Evolutionary conservation across 2,329 filamentous ascomycete genomes (phyloP).

Genomic region (Teratosphaeria viscida): DNA sequence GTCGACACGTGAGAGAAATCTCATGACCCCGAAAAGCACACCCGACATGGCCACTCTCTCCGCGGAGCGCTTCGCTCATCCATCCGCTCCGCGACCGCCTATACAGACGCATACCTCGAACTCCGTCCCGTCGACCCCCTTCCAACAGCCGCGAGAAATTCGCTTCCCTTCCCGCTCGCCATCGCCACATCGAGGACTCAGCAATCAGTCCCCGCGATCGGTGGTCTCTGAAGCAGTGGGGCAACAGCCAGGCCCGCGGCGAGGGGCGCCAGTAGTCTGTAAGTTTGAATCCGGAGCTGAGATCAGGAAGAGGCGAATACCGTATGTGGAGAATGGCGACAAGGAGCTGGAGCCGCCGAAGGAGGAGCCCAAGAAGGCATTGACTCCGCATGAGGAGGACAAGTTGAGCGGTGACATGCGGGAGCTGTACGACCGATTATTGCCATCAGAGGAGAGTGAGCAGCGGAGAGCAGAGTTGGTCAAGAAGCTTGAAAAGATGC

Average conservation of each 20-base stretch:
- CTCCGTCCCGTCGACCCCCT: conserved; percentile 87
- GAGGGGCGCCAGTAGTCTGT: conserved; percentile 56
- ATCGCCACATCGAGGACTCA: conserved; percentile 62
- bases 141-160: conserved; percentile 76
- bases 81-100: conserved; percentile 16
- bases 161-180: conserved; percentile 69
- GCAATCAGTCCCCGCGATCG: conserved; percentile 78
- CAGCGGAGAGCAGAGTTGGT: conserved; percentile 64
- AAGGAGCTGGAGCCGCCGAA: conserved; percentile 63
- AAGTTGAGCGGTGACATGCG: conserved; percentile 74
- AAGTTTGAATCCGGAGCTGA: conserved; percentile 82
- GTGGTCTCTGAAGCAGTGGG: conserved; percentile 76
- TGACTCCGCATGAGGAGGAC: conserved; percentile 62
- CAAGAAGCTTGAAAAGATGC: conserved; percentile 74
- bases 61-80: conserved; percentile 11
- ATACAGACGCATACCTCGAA: conserved; percentile 55
- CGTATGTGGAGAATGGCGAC: conserved; percentile 70
- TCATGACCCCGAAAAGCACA: conserved; percentile 15
- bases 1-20: conserved; percentile 15
- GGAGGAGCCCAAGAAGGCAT: conserved; percentile 56
- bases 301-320: conserved; percentile 74
- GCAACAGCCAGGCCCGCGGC: conserved; percentile 47
- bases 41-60: conserved; percentile 5
- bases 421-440: conserved; percentile 71
- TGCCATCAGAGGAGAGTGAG: conserved; percentile 72